Evolutionary conservation across 805 yeast genomes (phyloP).

Genomic region (Hanseniaspora singularis): DNA sequence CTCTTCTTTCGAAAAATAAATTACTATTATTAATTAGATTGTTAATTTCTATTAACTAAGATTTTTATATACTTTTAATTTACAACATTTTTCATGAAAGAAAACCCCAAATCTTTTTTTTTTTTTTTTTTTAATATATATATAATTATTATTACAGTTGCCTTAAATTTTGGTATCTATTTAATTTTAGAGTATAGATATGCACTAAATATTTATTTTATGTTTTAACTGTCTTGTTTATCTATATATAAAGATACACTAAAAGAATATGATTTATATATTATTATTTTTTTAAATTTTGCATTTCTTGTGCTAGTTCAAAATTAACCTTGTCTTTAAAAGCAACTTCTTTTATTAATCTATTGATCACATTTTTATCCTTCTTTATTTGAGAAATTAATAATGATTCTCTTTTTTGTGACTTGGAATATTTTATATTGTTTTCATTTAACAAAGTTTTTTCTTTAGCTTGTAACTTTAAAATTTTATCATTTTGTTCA

Average conservation of each 20-base stretch:
- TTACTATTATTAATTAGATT: too few species aligned
- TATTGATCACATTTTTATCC: neutral
- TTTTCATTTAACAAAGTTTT: neutral
- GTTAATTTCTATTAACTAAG: neutral
- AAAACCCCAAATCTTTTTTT: too few species aligned
- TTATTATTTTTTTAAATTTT: neutral
- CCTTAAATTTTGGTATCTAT: too few species aligned
- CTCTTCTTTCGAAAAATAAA: slow-evolving; percentile 53
- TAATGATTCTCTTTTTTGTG: neutral
- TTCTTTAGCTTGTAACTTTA: neutral
- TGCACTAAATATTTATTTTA: too few species aligned
- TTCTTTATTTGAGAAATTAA: neutral
- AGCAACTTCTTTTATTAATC: slow-evolving; percentile 1
- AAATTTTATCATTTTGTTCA: neutral
- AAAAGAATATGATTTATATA: neutral
- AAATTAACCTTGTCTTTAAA: slow-evolving; percentile 9
- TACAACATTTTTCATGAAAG: too few species aligned
- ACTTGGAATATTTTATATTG: neutral
- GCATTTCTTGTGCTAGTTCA: slow-evolving; percentile 4
- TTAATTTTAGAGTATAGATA: too few species aligned
- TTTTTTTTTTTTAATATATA: too few species aligned
- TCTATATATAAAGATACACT: too few species aligned
- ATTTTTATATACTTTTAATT: neutral
- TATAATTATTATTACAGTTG: too few species aligned
- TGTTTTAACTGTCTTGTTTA: too few species aligned